Base-by-base conservation (phyloP, 345 rosid species). In the Geranium rotundifolium region DNA sequence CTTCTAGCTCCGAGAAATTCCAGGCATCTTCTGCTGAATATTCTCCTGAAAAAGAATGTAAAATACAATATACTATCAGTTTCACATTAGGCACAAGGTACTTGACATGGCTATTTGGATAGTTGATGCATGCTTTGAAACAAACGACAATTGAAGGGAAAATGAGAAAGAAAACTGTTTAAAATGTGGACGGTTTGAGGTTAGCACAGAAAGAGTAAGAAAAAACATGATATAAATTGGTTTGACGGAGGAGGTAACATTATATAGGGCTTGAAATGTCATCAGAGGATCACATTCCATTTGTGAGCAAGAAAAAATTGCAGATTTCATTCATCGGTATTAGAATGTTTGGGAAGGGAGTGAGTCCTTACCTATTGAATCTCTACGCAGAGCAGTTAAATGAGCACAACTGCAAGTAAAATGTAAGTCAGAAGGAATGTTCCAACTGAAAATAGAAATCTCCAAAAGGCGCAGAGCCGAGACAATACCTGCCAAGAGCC, bases 351-450 rank as follows among this genome's bases (percentile, higher is more conserved):
- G 19, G 15, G 63, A 55, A 17, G 29, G 19, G 17, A 63, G 6
- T 17, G 0, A n/a, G 54, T 17, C 56, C 78, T 68, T 75, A 84
- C 99, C 99, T 7, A 93, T 93, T 52, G 91, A 93, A 78, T 90
- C 99, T 83, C 99, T 84, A 54, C 91, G 81, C n/a, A 93, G 86
- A 72, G 95, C 90, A 59, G 86, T 87, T 67, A 90, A 81, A 72
- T 93, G 99, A 71, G 99, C 96, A 75, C 96, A 93, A 71, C 99
- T 93, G 89, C 73, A 72, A 62, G 50, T 13, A 41, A 41, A 41
- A 41, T 3, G 41, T 34, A 41, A 41, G 14, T 41, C 41, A 34
- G 41, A 3, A 8, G 41, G 41, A 34, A 4, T 34, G 8, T 34
- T 34, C 41, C 41, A 34, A 34, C 41, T 34, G 41, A 52, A 52